phyloP scores from a whole-genome alignment of 202 grass and related monocot species.

The Schoenoplectus triqueter region DNA sequence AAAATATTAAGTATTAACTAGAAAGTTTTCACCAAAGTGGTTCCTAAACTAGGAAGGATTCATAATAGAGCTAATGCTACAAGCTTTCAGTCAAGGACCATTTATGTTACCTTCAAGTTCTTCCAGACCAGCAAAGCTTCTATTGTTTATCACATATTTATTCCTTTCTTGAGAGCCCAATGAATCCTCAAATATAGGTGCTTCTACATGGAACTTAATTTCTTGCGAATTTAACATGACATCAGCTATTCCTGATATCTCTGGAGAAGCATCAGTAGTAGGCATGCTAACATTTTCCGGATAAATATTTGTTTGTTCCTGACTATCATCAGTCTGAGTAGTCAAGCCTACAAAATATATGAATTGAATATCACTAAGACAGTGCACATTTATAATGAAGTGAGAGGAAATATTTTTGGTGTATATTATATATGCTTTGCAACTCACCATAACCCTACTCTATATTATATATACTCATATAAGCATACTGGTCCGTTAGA shows the following conservation, averaged over 20 bases:
- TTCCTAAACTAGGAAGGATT: neutral
- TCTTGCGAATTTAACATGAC: constrained; percentile 51
- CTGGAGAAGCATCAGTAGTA: constrained; percentile 42
- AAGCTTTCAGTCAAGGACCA: constrained; percentile 6
- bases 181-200: constrained; percentile 46
- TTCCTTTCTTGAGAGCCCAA: constrained; percentile 34
- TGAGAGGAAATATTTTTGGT: neutral
- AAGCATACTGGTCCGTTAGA: constrained; percentile 36
- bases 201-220: constrained; percentile 34
- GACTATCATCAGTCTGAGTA: constrained; percentile 39
- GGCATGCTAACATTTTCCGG: constrained; percentile 42
- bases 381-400: neutral
- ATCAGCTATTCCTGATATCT: constrained; percentile 39
- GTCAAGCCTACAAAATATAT: constrained; percentile 47
- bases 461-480: constrained; percentile 36
- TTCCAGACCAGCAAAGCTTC: neutral
- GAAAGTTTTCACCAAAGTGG: neutral
- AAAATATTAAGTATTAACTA: neutral
- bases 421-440: no score
- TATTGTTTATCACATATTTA: neutral
- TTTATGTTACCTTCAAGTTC: constrained; percentile 32
- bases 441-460: no score
- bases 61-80: neutral
- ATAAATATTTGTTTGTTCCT: constrained; percentile 43
- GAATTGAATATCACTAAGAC: neutral